Evolutionary conservation across 768 basidiomycete species (phyloP).

Genomic region (Trametes cinnabarina): DNA sequence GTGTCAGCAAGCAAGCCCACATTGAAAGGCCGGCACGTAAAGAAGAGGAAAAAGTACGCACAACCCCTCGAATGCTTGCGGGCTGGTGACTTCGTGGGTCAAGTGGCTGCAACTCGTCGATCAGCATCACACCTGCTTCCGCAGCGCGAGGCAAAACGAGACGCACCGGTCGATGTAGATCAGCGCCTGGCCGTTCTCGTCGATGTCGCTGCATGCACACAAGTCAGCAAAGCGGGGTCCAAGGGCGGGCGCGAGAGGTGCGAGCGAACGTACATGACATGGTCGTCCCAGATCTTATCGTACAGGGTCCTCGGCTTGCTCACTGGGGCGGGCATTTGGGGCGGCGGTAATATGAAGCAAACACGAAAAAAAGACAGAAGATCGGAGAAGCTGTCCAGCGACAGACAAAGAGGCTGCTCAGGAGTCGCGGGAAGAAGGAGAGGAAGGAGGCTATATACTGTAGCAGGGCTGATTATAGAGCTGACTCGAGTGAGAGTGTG

Average conservation of each 20-base stretch:
- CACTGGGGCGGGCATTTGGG: constrained; percentile 52
- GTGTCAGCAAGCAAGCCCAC: background rate
- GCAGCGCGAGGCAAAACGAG: background rate
- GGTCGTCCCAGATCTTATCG: constrained; percentile 98
- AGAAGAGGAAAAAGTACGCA: constrained; percentile 24
- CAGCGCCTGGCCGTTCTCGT: constrained; percentile 75
- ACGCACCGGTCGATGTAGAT: constrained; percentile 63
- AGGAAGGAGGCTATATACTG: background rate
- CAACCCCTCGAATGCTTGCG: constrained; percentile 62
- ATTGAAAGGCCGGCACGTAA: background rate
- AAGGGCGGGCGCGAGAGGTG: background rate
- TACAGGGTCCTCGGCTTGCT: constrained; percentile 82
- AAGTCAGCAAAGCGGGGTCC: background rate
- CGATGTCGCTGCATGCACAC: constrained; percentile 49
- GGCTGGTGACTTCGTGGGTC: constrained; percentile 63
- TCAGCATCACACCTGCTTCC: no score
- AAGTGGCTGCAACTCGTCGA: constrained; percentile 41
- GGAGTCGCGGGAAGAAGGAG: background rate
- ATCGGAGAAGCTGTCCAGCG: background rate
- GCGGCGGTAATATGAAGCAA: background rate
- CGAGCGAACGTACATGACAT: constrained; percentile 70
- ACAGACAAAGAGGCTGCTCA: background rate
- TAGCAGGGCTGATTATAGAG: background rate
- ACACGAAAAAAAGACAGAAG: background rate
- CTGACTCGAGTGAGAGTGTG: constrained; percentile 11